phyloP scores from a whole-genome alignment of 2,329 filamentous ascomycete genomes.

The Penicillium verrucosum region DNA sequence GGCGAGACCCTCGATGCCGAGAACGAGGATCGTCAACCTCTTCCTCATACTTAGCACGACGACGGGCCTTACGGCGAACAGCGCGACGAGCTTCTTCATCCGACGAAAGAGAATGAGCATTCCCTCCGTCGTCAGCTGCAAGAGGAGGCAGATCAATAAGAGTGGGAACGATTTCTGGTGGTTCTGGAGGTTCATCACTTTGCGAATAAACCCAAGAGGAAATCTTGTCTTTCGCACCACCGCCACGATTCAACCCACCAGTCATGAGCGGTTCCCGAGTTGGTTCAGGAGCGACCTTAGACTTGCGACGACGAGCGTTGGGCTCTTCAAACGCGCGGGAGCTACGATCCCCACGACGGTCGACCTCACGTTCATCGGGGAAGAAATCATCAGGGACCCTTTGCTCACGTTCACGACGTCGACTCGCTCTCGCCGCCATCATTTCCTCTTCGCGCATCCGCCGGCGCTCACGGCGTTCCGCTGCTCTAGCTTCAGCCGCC shows the following conservation, averaged over 20 bases:
- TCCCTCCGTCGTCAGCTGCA: constrained; percentile 25
- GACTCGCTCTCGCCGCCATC: constrained; percentile 29
- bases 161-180: constrained; percentile 46
- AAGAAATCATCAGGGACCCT: constrained; percentile 25
- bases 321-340: constrained; percentile 35
- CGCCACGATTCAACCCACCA: constrained; percentile 19
- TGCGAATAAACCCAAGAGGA: constrained; percentile 51
- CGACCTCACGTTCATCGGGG: constrained; percentile 27
- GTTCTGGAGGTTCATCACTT: constrained; percentile 47
- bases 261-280: constrained; percentile 30
- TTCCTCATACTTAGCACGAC: constrained; percentile 43
- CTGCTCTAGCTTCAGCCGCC: constrained; percentile 36
- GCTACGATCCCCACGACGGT: constrained; percentile 24
- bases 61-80: constrained; percentile 38
- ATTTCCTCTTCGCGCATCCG: constrained; percentile 36
- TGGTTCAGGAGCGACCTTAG: constrained; percentile 24
- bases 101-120: constrained; percentile 40
- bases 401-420: constrained; percentile 34
- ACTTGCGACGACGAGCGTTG: constrained; percentile 37
- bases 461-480: constrained; percentile 42
- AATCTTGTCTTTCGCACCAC: constrained; percentile 44
- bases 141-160: constrained; percentile 43
- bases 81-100: constrained; percentile 43
- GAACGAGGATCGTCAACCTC: constrained; percentile 40
- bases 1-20: constrained; percentile 32